These are phyloP conservation scores for Geranium rotundifolium DNA, from an alignment of 345 rosid genomes.

Conservation along the genomic window DNA sequence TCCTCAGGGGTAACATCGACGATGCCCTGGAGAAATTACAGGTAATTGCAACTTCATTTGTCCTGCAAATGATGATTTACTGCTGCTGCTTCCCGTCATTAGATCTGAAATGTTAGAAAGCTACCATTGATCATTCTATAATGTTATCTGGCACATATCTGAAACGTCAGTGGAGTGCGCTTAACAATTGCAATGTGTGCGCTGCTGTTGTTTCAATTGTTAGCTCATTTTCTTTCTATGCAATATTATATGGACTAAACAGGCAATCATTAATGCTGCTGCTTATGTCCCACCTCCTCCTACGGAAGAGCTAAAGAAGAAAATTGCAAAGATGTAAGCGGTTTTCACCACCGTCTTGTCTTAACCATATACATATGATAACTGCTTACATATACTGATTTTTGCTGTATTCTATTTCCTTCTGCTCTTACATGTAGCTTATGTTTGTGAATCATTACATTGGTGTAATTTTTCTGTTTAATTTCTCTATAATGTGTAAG, in stretches of 20 bases:
- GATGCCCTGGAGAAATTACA: constrained; percentile 72
- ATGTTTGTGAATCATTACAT: too few species aligned
- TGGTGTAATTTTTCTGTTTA: constrained; percentile 4
- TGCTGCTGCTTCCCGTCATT: not conserved
- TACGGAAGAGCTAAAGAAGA: constrained; percentile 94
- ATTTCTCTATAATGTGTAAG: constrained; percentile 18
- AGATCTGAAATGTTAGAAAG: not conserved
- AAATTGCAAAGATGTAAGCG: constrained; percentile 62
- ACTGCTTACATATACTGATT: too few species aligned
- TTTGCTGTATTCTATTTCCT: too few species aligned
- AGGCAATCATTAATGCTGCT: constrained; percentile 89
- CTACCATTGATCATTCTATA: not conserved
- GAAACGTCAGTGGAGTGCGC: not conserved
- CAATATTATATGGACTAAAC: constrained; percentile 13
- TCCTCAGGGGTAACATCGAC: constrained; percentile 64
- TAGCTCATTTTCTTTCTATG: not conserved
- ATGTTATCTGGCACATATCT: not conserved
- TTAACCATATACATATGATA: constrained; percentile 11
- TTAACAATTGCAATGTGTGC: not conserved
- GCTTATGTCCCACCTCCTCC: constrained; percentile 95
- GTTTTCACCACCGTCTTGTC: not conserved
- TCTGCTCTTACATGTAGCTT: too few species aligned
- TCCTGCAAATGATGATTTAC: not conserved
- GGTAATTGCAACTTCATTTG: constrained; percentile 24
- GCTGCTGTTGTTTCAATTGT: constrained; percentile 17